Conservation (phyloP, 495 filamentous ascomycete genomes). For the Amphirosellinia nigrospora region DNA sequence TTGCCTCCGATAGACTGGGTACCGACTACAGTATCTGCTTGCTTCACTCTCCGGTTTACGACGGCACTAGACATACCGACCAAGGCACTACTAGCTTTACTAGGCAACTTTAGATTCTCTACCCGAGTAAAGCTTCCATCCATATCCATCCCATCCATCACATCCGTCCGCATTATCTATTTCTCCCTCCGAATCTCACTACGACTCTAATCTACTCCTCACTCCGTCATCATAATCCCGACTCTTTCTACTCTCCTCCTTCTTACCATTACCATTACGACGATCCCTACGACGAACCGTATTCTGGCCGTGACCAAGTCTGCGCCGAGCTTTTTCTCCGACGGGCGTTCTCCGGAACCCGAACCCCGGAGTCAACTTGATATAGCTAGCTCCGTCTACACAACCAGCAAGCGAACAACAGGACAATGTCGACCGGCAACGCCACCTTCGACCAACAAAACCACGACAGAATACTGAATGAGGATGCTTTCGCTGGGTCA, state of each 20-base stretch:
- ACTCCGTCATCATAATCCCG: not conserved
- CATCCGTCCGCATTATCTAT: not conserved
- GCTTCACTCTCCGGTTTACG: not conserved
- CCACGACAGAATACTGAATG: constrained; percentile 35
- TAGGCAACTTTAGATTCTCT: not conserved
- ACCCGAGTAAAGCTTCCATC: not conserved
- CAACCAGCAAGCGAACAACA: too few species aligned
- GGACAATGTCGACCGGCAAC: constrained; percentile 31
- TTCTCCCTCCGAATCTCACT: not conserved
- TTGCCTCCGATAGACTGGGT: not conserved
- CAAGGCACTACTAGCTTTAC: not conserved
- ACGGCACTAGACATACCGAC: constrained; percentile 14
- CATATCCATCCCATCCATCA: not conserved
- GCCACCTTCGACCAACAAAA: constrained; percentile 35
- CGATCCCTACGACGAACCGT: not conserved
- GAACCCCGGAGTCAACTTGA: constrained; percentile 31
- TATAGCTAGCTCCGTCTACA: not conserved
- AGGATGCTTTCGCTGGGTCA: constrained; percentile 36
- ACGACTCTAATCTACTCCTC: not conserved
- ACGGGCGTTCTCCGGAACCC: constrained; percentile 34
- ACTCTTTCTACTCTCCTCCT: not conserved
- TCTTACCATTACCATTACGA: too few species aligned
- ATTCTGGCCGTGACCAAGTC: not conserved
- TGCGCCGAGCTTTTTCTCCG: constrained; percentile 23
- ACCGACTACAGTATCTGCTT: not conserved